Evolutionary conservation across 2,329 filamentous ascomycete genomes (phyloP), one percentile per base, ranked within the genome.

Genomic region (Neopestalotiopsis clavispora): DNA sequence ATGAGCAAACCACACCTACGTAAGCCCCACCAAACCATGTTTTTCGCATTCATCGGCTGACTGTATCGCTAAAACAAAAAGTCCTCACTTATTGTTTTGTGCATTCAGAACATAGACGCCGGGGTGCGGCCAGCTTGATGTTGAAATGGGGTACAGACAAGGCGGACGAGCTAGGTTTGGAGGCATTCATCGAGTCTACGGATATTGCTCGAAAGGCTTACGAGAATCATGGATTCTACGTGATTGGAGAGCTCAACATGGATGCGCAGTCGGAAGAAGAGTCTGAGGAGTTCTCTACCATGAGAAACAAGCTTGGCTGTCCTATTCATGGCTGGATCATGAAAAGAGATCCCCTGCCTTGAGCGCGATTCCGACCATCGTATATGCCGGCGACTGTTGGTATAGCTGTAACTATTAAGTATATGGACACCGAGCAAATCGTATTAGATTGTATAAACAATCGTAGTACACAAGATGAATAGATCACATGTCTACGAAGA

Each of bases 181-280:
- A 69, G 10, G 61, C 59, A 4, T 69, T 69, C 61, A 67, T 72
- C 2, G 71, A 72, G 62, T 71, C 71, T 23, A 69, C 69, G 14
- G 62, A 67, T 1, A 62, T 65, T 14, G 69, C 65, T 7, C 69
- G 68, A 7, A 9, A 17, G n/a, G 23, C 68, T 4, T 72, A 72
- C 45, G 69, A 72, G 49, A 68, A 67, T 5, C 32, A 52, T 13
- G 71, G 69, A 30, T 72, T 89, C 17, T 87, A 4, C 42, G 42
- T 49, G 13, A 49, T 49, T 49, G 42, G 42, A 14, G 42, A 49
- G 13, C 42, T 49, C 42, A 49, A n/a, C 42, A 49, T 49, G 42
- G 42, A 49, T 49, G 14, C 42, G n/a, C 42, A 49, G 42, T 49
- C 42, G 14, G 42, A 49, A 7, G 9, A n/a, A 13, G n/a, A n/a